Conservation (phyloP, 345 rosid species). For the Ailanthus altissimus region DNA sequence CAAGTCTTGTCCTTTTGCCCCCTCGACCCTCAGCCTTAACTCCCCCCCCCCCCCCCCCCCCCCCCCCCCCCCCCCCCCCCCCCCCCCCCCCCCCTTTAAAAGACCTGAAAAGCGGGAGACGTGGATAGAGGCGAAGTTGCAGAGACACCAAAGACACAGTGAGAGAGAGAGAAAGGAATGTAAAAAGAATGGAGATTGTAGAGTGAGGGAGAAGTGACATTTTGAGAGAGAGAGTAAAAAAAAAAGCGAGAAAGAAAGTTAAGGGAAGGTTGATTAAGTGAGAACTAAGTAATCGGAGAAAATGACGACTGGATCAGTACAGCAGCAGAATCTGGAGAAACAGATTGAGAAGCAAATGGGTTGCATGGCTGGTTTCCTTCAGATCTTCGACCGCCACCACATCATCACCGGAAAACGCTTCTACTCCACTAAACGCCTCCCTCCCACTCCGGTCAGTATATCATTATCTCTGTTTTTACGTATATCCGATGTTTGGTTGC, state of each 20-base stretch:
- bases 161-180: constrained; percentile 9
- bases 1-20: constrained; percentile 25
- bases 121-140: constrained; percentile 32
- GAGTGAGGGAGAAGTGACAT: constrained; percentile 23
- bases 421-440: constrained; percentile 59
- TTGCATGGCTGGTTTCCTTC: constrained; percentile 96
- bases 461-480: background rate
- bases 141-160: constrained; percentile 5
- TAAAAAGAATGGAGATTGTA: constrained; percentile 32
- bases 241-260: constrained; percentile 11
- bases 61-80: constrained; percentile 20
- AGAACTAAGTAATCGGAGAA: background rate
- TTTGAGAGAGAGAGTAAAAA: background rate
- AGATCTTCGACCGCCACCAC: constrained; percentile 89
- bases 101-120: constrained; percentile 81
- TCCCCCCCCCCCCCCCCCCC: constrained; percentile 25
- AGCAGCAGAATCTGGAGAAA: constrained; percentile 57
- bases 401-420: constrained; percentile 66
- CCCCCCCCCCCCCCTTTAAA: constrained; percentile 44
- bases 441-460: constrained; percentile 40
- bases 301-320: constrained; percentile 50
- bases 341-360: constrained; percentile 78
- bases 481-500: background rate
- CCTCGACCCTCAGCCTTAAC: constrained; percentile 23
- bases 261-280: background rate